Evolutionary conservation across 495 filamentous ascomycete species (phyloP).

Genomic region (Evansstolkia leycettana): DNA sequence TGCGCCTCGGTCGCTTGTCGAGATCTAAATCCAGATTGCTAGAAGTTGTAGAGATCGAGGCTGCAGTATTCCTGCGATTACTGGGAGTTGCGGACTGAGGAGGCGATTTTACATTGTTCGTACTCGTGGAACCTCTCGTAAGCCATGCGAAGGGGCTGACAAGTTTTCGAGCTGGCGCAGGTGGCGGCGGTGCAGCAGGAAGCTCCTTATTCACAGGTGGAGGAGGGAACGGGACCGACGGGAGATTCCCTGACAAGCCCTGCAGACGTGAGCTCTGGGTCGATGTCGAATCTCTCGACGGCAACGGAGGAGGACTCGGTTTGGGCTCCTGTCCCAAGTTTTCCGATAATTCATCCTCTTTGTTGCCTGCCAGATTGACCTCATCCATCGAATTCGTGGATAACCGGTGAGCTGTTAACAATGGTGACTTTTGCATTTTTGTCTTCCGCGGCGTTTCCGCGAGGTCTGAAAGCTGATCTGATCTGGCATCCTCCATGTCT

Average conservation of each 20-base stretch:
- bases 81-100: slow-evolving; percentile 27
- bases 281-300: slow-evolving; percentile 33
- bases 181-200: slow-evolving; percentile 26
- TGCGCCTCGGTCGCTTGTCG: slow-evolving; percentile 41
- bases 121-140: slow-evolving; percentile 53
- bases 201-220: slow-evolving; percentile 24
- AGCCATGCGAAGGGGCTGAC: slow-evolving; percentile 79
- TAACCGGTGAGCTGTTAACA: slow-evolving; percentile 47
- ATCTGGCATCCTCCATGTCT: slow-evolving; percentile 9
- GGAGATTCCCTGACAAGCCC: slow-evolving; percentile 37
- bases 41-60: slow-evolving; percentile 58
- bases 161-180: slow-evolving; percentile 48
- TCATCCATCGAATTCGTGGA: slow-evolving; percentile 58
- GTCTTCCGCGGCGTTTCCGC: slow-evolving; percentile 24
- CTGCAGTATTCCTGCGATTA: slow-evolving; percentile 53
- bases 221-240: slow-evolving; percentile 35
- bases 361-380: slow-evolving; percentile 51
- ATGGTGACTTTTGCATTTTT: slow-evolving; percentile 36
- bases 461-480: slow-evolving; percentile 14
- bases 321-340: slow-evolving; percentile 12
- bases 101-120: slow-evolving; percentile 47
- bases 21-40: slow-evolving; percentile 63
- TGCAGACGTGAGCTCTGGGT: slow-evolving; percentile 29
- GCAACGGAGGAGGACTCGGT: slow-evolving; percentile 33
- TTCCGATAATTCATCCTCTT: slow-evolving; percentile 24